Conservation (phyloP, 306 rosid species). For the Vigna nakashimae region DNA sequence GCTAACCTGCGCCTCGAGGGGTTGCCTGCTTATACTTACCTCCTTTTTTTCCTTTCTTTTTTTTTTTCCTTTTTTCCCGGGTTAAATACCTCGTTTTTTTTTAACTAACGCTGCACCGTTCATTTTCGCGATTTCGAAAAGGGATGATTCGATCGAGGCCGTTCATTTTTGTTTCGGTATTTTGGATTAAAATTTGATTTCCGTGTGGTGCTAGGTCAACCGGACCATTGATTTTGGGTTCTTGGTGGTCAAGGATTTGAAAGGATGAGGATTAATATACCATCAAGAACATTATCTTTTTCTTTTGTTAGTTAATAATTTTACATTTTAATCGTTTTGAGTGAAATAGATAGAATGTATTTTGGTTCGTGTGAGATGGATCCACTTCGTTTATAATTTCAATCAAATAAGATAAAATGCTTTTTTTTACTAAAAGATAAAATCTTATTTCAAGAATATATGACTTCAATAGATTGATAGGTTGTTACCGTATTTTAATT, state of each 20-base stretch:
- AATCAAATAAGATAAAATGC: neutral
- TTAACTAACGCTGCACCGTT: slow-evolving; percentile 24
- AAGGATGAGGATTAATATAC: slow-evolving; percentile 21
- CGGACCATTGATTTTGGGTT: neutral
- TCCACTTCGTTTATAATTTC: neutral
- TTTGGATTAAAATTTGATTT: neutral
- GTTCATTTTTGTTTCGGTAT: neutral
- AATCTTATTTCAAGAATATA: neutral
- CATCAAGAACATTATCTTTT: neutral
- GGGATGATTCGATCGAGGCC: neutral
- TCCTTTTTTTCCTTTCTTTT: neutral
- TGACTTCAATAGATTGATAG: neutral
- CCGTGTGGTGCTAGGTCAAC: slow-evolving; percentile 37
- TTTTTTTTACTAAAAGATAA: neutral
- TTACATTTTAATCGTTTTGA: no score
- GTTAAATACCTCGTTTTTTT: slow-evolving; percentile 11
- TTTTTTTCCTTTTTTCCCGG: slow-evolving; percentile 38
- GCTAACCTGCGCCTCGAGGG: slow-evolving; percentile 50
- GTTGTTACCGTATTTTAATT: neutral
- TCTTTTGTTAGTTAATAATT: slow-evolving; percentile 16
- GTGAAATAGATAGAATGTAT: no score
- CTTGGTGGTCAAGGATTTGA: slow-evolving; percentile 47
- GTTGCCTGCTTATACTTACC: no score
- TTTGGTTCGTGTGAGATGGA: neutral
- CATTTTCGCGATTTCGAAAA: neutral